phyloP scores from a whole-genome alignment of 139 green algal genomes.

The Nannochloris sp. region DNA sequence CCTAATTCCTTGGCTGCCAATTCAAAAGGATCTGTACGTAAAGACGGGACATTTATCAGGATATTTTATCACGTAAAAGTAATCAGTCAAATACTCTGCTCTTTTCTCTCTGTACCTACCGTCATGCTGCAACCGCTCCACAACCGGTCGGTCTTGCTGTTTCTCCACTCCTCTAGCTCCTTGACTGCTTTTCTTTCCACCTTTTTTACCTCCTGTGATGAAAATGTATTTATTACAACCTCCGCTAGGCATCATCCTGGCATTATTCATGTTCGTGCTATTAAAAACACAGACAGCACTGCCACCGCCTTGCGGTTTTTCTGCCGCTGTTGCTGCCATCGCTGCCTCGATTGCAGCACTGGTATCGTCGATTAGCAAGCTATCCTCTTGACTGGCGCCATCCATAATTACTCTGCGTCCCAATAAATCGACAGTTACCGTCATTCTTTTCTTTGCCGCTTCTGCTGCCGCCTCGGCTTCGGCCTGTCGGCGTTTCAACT shows the following conservation, averaged over 20 bases:
- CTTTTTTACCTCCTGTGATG: no score
- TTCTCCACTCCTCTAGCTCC: no score
- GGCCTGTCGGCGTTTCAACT: slow-evolving; percentile 43
- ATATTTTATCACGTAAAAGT: not conserved
- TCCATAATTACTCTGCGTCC: slow-evolving; percentile 42
- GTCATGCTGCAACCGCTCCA: slow-evolving; percentile 22
- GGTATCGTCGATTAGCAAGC: not conserved
- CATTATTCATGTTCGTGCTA: not conserved
- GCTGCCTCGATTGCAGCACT: slow-evolving; percentile 5
- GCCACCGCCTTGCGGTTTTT: slow-evolving; percentile 25
- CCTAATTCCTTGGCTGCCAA: not conserved
- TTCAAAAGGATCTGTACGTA: slow-evolving; percentile 4
- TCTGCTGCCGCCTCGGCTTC: slow-evolving; percentile 52
- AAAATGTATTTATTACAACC: no score
- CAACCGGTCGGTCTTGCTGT: no score
- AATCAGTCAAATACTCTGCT: no score
- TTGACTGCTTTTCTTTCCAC: no score
- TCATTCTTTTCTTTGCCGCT: slow-evolving; percentile 43
- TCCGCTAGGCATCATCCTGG: no score
- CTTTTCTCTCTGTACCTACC: no score
- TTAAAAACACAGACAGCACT: not conserved
- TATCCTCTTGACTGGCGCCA: not conserved
- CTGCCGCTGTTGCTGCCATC: not conserved
- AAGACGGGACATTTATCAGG: not conserved
- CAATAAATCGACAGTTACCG: slow-evolving; percentile 78